These are phyloP conservation scores for Kickxella alabastrina DNA, from an alignment of 192 early-diverging fungal genomes.

Conservation along the genomic window DNA sequence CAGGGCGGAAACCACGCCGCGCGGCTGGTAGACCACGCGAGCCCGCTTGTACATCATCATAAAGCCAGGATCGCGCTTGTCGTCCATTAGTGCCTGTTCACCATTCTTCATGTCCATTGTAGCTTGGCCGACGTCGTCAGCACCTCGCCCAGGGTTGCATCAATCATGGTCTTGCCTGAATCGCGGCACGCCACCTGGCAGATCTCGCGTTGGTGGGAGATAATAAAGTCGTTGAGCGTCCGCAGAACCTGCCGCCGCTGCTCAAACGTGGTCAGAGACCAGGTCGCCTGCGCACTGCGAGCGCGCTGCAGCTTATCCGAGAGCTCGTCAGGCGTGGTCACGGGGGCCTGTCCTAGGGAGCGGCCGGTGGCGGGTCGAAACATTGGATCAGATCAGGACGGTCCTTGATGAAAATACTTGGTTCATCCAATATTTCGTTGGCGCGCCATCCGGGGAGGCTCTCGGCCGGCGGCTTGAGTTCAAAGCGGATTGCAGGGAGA, in stretches of 20 bases:
- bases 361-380: constrained; percentile 81
- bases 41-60: constrained; percentile 76
- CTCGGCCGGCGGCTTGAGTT: constrained; percentile 36
- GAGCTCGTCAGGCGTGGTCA: constrained; percentile 58
- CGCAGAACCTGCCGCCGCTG: constrained; percentile 68
- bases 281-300: constrained; percentile 61
- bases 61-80: constrained; percentile 62
- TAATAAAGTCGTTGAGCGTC: constrained; percentile 66
- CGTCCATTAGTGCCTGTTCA: constrained; percentile 62
- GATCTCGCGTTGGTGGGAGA: constrained; percentile 72
- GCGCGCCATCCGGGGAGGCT: constrained; percentile 33
- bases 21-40: constrained; percentile 72
- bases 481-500: constrained; percentile 33
- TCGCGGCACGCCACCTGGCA: constrained; percentile 68
- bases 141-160: constrained; percentile 81
- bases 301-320: constrained; percentile 55
- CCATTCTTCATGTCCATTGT: constrained; percentile 75
- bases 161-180: constrained; percentile 79
- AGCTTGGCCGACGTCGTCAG: constrained; percentile 74
- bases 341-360: constrained; percentile 59
- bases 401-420: constrained; percentile 22
- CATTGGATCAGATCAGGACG: constrained; percentile 60
- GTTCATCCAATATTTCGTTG: constrained; percentile 20
- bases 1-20: constrained; percentile 76
- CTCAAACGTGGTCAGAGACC: constrained; percentile 68